These are phyloP conservation scores for Dendrobium catenatum DNA, from an alignment of 106 monocot genomes.

Conservation along the genomic window DNA sequence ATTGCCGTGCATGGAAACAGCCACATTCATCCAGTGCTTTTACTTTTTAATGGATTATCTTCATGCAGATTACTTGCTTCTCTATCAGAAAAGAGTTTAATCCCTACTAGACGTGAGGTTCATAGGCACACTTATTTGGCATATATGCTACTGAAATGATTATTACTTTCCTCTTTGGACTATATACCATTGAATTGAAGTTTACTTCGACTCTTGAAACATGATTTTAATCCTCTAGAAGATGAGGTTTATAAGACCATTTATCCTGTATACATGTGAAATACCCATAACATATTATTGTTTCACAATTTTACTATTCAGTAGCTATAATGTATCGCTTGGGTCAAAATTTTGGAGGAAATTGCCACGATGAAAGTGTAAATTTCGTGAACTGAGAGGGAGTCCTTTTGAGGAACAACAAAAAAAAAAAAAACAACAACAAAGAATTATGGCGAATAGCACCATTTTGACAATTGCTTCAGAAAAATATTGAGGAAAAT, in stretches of 20 bases:
- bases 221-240: not conserved
- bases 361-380: not conserved
- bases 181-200: not conserved
- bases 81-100: not conserved
- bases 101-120: not conserved
- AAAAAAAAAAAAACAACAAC: not conserved
- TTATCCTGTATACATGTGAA: not conserved
- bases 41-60: not conserved
- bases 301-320: not conserved
- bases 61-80: not conserved
- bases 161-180: not conserved
- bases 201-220: not conserved
- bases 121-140: not conserved
- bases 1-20: not conserved
- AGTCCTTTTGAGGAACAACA: not conserved
- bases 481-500: too few relatives aligned
- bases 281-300: not conserved
- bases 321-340: not conserved
- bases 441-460: not conserved
- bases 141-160: not conserved
- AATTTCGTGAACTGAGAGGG: not conserved
- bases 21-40: not conserved
- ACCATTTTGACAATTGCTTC: too few relatives aligned
- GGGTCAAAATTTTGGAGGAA: not conserved
- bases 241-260: not conserved